Percentiles rank a stretch among this genome's conserved stretches.
These are phyloP conservation scores for Medicago arabica DNA, from an alignment of 306 rosid species.

Conservation along the genomic window DNA sequence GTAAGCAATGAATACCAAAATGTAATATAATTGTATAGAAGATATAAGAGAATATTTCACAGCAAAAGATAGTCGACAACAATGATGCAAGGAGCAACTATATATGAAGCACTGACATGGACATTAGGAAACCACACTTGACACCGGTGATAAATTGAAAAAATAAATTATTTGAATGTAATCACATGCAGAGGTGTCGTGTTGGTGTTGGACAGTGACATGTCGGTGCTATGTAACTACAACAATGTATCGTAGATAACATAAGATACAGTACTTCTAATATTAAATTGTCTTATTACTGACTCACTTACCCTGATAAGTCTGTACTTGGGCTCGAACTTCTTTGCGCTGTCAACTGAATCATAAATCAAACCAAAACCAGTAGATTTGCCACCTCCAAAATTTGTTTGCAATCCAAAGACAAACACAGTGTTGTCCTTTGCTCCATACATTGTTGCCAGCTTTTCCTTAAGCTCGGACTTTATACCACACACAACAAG, in stretches of 20 bases:
- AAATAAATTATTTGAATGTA: too few relatives aligned
- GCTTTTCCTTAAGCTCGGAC: slow-evolving; percentile 96
- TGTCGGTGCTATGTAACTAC: too few relatives aligned
- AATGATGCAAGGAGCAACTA: background rate
- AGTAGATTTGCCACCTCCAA: slow-evolving; percentile 96
- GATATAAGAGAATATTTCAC: background rate
- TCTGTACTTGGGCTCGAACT: slow-evolving; percentile 92
- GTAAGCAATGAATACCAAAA: background rate
- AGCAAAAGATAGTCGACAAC: background rate
- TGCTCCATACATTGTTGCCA: slow-evolving; percentile 74
- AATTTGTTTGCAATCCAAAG: slow-evolving; percentile 87
- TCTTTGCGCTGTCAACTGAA: slow-evolving; percentile 87
- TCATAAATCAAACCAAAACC: slow-evolving; percentile 96
- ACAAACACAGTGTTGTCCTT: slow-evolving; percentile 88
- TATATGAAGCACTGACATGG: too few relatives aligned
- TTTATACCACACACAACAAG: slow-evolving; percentile 29
- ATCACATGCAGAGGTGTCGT: too few relatives aligned
- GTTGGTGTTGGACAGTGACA: too few relatives aligned
- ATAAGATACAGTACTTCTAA: too few relatives aligned
- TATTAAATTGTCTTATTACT: background rate
- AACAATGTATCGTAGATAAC: too few relatives aligned
- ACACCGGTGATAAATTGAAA: too few relatives aligned
- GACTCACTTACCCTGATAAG: slow-evolving; percentile 87
- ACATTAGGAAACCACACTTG: background rate
- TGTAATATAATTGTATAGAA: background rate